Evolutionary conservation across 768 basidiomycete genomes (phyloP), one percentile per base, ranked within the genome.

Genomic region (Stropharia rugosoannulata): DNA sequence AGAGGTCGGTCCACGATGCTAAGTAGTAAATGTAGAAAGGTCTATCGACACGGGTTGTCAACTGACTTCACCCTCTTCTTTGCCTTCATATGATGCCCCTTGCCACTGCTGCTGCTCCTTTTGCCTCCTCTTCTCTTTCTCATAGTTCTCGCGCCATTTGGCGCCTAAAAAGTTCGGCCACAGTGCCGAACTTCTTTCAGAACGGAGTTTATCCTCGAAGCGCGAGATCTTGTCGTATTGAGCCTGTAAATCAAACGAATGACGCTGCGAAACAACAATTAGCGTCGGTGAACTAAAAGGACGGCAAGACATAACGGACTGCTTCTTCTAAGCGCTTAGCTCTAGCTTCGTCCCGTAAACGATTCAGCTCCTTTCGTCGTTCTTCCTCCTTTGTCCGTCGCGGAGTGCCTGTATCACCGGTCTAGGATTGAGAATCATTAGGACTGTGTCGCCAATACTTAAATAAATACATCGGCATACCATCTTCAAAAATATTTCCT

Each of bases 301-400:
- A 7, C 16, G n/a, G 10, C 11, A 18, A 22, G 18, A 41, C 41
- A 10, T 11, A 36, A 65, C 81, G 60, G 46, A 87, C 87, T 45
- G 78, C 75, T 60, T 88, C 86, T 40, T 74, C 69, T 16, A 71
- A 70, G 9, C 84, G 78, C 59, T 80, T 86, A 1, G 78, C 78
- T 59, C 78, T 77, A 15, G 84, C 85, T 38, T 89, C 89, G 38
- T 90, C 85, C 53, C 86, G 79, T 84, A 87, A 81, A 64, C 75
- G 81, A 63, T 85, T 77, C 62, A 90, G 62, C 55, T 91, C 86
- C 60, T 79, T 85, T 54, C 81, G 76, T 46, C 86, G 75, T 64
- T 89, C 87, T 59, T 89, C 87, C n/a, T 87, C 82, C 57, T 77
- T 79, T 43, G 77, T 74, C 15, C 77, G 71, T 44, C 80, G 42